phyloP scores from a whole-genome alignment of 2,329 filamentous ascomycete species.

The Neopestalotiopsis rosae region DNA sequence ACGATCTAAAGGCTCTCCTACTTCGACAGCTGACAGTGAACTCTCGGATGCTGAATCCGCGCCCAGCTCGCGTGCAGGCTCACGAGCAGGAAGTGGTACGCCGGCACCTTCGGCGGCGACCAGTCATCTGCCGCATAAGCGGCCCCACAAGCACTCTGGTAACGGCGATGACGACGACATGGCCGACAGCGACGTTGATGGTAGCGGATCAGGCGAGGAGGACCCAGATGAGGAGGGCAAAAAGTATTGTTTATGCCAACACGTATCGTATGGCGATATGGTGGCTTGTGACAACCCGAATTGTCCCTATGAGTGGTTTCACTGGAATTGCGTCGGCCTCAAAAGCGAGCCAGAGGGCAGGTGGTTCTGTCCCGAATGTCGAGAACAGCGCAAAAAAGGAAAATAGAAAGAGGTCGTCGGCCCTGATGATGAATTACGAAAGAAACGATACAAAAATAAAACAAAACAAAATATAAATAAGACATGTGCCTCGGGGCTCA shows the following conservation, averaged over 20 bases:
- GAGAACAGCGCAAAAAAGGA: slow-evolving; percentile 54
- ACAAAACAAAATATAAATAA: background rate
- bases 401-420: slow-evolving; percentile 22
- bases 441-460: background rate
- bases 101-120: slow-evolving; percentile 21
- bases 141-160: slow-evolving; percentile 20
- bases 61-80: slow-evolving; percentile 57
- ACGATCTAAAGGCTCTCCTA: slow-evolving; percentile 63
- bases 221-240: slow-evolving; percentile 78
- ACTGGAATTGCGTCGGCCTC: slow-evolving; percentile 76
- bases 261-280: slow-evolving; percentile 87
- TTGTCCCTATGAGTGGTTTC: slow-evolving; percentile 86
- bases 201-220: slow-evolving; percentile 58
- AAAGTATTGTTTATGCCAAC: slow-evolving; percentile 84
- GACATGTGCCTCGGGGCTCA: background rate
- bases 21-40: slow-evolving; percentile 68
- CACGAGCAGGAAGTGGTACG: slow-evolving; percentile 42
- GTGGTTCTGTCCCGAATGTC: slow-evolving; percentile 71
- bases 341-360: slow-evolving; percentile 71
- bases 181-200: slow-evolving; percentile 43
- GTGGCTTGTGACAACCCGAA: slow-evolving; percentile 85
- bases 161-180: slow-evolving; percentile 32
- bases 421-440: background rate
- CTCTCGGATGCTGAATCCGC: slow-evolving; percentile 65
- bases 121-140: slow-evolving; percentile 18